phyloP scores from a whole-genome alignment of 805 yeast genomes.

The Saccharomycopsis sp. region DNA sequence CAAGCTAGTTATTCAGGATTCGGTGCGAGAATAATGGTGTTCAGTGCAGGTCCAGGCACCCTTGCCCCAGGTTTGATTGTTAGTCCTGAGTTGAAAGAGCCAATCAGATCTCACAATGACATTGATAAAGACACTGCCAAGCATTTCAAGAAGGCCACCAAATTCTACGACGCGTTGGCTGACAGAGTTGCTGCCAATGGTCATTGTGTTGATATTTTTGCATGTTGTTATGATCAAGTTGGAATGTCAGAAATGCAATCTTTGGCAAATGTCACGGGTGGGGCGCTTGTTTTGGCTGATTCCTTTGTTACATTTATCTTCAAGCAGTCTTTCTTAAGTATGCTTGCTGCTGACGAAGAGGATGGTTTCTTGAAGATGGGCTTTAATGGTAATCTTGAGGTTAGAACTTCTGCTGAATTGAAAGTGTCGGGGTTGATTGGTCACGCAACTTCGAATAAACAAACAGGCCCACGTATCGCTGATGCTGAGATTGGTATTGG shows the following conservation, averaged over 20 bases:
- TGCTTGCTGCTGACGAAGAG: constrained; percentile 79
- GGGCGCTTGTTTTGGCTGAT: constrained; percentile 78
- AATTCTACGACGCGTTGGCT: constrained; percentile 70
- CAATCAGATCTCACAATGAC: constrained; percentile 95
- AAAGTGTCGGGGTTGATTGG: constrained; percentile 92
- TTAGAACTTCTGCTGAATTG: constrained; percentile 77
- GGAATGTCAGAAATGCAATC: constrained; percentile 92
- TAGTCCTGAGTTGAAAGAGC: constrained; percentile 84
- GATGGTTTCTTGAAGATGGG: constrained; percentile 77
- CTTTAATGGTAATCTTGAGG: constrained; percentile 80
- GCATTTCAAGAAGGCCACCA: constrained; percentile 77
- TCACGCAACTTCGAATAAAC: constrained; percentile 69
- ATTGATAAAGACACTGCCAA: constrained; percentile 85
- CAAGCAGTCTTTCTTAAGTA: constrained; percentile 82
- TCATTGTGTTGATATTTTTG: constrained; percentile 82
- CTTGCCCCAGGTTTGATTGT: constrained; percentile 93
- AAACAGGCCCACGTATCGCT: constrained; percentile 61
- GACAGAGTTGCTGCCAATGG: constrained; percentile 62
- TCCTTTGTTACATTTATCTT: constrained; percentile 92
- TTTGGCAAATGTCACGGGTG: constrained; percentile 80
- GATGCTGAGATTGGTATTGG: constrained; percentile 94
- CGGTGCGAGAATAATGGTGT: constrained; percentile 83
- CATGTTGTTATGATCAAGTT: constrained; percentile 93
- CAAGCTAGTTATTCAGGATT: constrained; percentile 77
- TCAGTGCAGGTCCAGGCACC: constrained; percentile 94